Evolutionary conservation across 2,329 filamentous ascomycete species (phyloP), one percentile per base, ranked within the genome.

Genomic region (Sarocladium brachiariae): DNA sequence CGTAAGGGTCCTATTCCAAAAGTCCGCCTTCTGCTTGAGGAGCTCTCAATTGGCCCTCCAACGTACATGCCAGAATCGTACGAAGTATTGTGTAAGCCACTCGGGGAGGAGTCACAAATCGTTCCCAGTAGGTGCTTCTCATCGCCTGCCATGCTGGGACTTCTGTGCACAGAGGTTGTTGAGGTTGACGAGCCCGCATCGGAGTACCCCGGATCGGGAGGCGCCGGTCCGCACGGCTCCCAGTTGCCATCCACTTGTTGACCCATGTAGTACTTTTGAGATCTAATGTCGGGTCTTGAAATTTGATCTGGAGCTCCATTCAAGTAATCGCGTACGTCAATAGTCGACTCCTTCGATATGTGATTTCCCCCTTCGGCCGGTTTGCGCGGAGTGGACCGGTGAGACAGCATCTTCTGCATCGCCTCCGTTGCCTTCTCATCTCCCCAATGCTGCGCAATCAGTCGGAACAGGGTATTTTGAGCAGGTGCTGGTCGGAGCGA

Each of bases 371-470:
- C 19, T 25, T 47, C 19, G 25, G 25, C 43, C 49, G 51, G 14
- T 31, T 48, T 55, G 21, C 50, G 27, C 30, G 51, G 53, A 10
- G 46, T 54, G 10, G 49, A 47, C 19, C 52, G 54, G 25, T 50
- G 49, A 27, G 51, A 46, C 11, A 57, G 50, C n/a, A 68, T 63
- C 38, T 57, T 65, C 35, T 65, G 61, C 57, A 75, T 69, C 51
- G 70, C 66, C 37, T 72, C 63, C 14, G 61, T 63, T 3, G 75
- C 75, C 5, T 69, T 72, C 11, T 66, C 59, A 2, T 63, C 55
- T 0, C 75, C 75, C 77, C 70, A 80, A 56, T 78, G 70, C 18
- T 68, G 66, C 41, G 71, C 65, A 19, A 78, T 67, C 37, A 78
- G 67, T 8, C 66, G 63, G 19, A 72, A 64, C 2, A 81, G 54